Evolutionary conservation across 345 rosid species (phyloP).

Genomic region (Acer yangbiense): DNA sequence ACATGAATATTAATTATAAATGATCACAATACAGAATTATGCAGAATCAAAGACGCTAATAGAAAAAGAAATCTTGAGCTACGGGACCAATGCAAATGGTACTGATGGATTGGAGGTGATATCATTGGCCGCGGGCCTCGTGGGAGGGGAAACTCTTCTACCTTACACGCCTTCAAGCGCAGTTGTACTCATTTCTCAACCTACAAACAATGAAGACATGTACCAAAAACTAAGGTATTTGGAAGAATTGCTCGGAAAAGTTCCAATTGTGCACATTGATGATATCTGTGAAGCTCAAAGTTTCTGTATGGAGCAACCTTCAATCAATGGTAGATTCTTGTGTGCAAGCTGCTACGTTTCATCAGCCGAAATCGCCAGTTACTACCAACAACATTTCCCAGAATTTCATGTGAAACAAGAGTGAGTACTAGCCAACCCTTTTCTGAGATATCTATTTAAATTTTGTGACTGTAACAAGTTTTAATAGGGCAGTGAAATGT

Average conservation of each 20-base stretch:
- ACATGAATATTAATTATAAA: neutral
- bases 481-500: neutral
- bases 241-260: constrained; percentile 40
- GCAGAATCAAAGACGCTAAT: constrained; percentile 35
- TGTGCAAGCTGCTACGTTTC: constrained; percentile 20
- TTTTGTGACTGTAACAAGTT: neutral
- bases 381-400: constrained; percentile 22
- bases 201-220: neutral
- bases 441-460: neutral
- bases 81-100: neutral
- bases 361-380: constrained; percentile 21
- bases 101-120: constrained; percentile 36
- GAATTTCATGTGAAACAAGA: constrained; percentile 25
- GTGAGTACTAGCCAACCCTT: constrained; percentile 14
- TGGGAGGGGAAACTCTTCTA: constrained; percentile 47
- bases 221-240: constrained; percentile 22
- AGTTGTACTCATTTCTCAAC: constrained; percentile 20
- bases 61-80: constrained; percentile 40
- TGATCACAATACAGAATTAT: constrained; percentile 28
- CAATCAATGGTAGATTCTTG: constrained; percentile 40
- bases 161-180: constrained; percentile 23
- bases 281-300: constrained; percentile 47
- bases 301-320: constrained; percentile 38
- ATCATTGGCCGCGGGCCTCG: constrained; percentile 30
- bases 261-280: constrained; percentile 54